phyloP scores from a whole-genome alignment of 2,329 filamentous ascomycete species.

The Botrytis byssoidea region DNA sequence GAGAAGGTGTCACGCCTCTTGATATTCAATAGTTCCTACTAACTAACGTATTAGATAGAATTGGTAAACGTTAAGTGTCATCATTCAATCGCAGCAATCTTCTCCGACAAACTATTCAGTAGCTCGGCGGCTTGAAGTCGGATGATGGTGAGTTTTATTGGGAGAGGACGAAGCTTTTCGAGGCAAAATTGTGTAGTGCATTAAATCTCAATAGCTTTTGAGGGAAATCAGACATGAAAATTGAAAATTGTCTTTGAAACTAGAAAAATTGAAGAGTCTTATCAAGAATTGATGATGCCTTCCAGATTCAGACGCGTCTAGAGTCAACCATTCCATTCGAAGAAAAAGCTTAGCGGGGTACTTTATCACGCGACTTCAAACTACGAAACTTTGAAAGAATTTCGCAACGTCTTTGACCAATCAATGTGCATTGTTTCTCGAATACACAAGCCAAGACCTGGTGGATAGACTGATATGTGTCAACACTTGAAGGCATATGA shows the following conservation, averaged over 20 bases:
- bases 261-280: accelerated
- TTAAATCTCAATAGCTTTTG: background rate
- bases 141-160: background rate
- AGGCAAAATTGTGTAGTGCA: background rate
- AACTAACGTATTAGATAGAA: background rate
- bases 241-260: no score
- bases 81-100: background rate
- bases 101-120: background rate
- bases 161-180: background rate
- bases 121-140: background rate
- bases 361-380: background rate
- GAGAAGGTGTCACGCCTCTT: background rate
- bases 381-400: background rate
- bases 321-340: background rate
- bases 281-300: background rate
- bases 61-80: background rate
- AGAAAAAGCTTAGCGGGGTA: background rate
- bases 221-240: background rate
- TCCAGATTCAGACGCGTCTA: background rate
- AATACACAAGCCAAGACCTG: background rate
- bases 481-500: background rate
- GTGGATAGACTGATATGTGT: background rate
- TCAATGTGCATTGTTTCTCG: background rate
- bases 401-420: background rate
- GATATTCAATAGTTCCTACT: background rate